Evolutionary conservation across 108 stramenopile genomes (phyloP), one percentile per base, ranked within the genome.

Genomic region (Cyclostephanos invisitatus): DNA sequence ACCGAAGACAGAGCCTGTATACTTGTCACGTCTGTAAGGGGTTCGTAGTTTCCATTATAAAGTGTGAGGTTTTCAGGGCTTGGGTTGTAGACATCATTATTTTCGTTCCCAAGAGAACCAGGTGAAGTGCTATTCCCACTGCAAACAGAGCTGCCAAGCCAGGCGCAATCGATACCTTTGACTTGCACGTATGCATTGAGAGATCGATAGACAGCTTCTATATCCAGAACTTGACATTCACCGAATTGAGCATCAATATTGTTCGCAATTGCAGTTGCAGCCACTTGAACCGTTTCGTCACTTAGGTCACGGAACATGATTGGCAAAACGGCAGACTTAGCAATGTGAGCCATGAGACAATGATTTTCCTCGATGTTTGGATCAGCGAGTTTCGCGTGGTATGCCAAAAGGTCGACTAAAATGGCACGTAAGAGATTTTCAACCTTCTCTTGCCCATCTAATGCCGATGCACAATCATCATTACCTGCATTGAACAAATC

Each of bases 81-180:
- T n/a, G 8, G 29, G n/a, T 56, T 68, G 24, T 57, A 68, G 6
- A 14, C 40, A 18, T 63, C 36, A 69, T 73, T 68, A 9, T 61
- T 56, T 47, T 51, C 55, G 5, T 50, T 15, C 12, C 40, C 65
- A 28, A 67, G 62, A 14, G 24, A 49, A 38, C 28, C 27, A 44
- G 46, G 22, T 37, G 51, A 44, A 24, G 28, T 70, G 55, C 74
- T 75, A 46, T 51, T 64, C 17, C 61, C 42, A 21, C 38, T 62
- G 42, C 78, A 80, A 6, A 80, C 58, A 0, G 72, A 58, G 53
- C 78, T 80, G 3, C 72, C 63, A 2, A 80, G 54, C 53, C 68
- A 62, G 61, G 40, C 20, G 68, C 78, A 80, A 64, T 80, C 67
- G 27, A 80, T 80, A 18, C 61, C 38, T 50, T 59, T 63, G 5